A percentile compares a stretch with the other conserved stretches of the same genome.
These are phyloP conservation scores for Actinomortierella ambigua DNA, from an alignment of 371 early-diverging fungal species.

Conservation along the genomic window DNA sequence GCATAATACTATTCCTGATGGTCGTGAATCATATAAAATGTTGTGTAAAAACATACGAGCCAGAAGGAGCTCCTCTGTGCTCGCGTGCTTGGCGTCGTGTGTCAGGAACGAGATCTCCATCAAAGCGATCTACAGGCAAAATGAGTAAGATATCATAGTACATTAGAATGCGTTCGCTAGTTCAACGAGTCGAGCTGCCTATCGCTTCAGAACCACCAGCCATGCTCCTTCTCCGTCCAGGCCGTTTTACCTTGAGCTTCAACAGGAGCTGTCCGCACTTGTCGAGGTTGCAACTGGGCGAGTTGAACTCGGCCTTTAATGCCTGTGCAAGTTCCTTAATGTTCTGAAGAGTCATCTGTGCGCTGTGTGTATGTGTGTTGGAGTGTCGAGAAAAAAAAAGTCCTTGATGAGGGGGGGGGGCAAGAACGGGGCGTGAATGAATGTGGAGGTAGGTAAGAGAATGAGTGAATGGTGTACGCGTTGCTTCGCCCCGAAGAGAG, in stretches of 20 bases:
- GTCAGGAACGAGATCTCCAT: conserved; percentile 75
- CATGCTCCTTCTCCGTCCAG: too few relatives aligned
- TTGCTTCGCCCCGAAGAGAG: too few relatives aligned
- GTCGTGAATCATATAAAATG: neutral
- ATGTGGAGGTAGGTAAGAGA: too few relatives aligned
- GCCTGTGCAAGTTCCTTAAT: conserved; percentile 48
- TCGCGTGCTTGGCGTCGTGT: conserved; percentile 63
- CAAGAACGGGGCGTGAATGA: too few relatives aligned
- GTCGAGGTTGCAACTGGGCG: conserved; percentile 73
- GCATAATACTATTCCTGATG: neutral
- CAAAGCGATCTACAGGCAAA: conserved; percentile 65
- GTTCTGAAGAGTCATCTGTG: conserved; percentile 34
- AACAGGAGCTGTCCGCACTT: conserved; percentile 74
- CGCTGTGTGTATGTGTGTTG: too few relatives aligned
- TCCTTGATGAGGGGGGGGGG: too few relatives aligned
- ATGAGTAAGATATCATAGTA: neutral
- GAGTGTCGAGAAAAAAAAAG: too few relatives aligned
- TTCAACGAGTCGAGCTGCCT: too few relatives aligned
- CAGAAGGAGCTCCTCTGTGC: conserved; percentile 64
- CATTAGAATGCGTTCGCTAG: too few relatives aligned
- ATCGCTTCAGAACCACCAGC: neutral
- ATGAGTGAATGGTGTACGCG: too few relatives aligned
- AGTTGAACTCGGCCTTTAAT: conserved; percentile 66
- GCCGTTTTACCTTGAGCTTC: conserved; percentile 88
- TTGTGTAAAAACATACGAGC: conserved; percentile 62